Evolutionary conservation across 2,329 filamentous ascomycete species (phyloP), one percentile per base, ranked within the genome.

Genomic region (Clarireedia paspali): DNA sequence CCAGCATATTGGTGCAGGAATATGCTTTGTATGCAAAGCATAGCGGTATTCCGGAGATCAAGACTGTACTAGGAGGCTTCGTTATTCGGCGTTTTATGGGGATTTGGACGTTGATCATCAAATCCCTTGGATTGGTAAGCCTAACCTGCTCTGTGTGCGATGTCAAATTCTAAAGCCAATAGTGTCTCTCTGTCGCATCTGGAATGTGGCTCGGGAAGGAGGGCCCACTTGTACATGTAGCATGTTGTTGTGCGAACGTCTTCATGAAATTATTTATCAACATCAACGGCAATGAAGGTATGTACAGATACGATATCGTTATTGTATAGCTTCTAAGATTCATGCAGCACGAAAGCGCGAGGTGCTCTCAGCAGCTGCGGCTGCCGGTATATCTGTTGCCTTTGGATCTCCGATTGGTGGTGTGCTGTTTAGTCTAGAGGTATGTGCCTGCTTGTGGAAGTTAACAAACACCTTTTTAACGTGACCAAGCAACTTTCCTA

Each of bases 161-260:
- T 67, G 57, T 69, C 69, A 44, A 12, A 12, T 24, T 23, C 40
- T 44, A 12, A 44, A 17, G 10, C 71, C 45, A 64, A 2, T 12
- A 95, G 83, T 91, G 91, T 70, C 81, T 97, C 38, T 88, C 92
- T 45, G 92, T 96, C 46, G 89, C 89, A 62, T 96, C 91, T 5
- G 92, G 92, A 50, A 85, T 99, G 77, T 97, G 94, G 92, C 76
- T 97, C 14, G 92, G 92, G 34, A 97, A 97, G 71, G 92, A 99
- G 75, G 92, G 92, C 1, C 92, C 92, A 0, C 74, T 97, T 39
- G 92, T 99, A 5, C 92, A 99, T 71, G 91, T 97, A 23, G 92
- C 92, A 58, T 97, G 94, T 73, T 97, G 94, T 71, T 96, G 91
- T 68, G 91, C 92, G 47, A 96, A 95, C 68, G 73, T 96, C 9